Base-by-base conservation (phyloP, 2,329 filamentous ascomycete genomes). In the Sarocladium brachiariae region DNA sequence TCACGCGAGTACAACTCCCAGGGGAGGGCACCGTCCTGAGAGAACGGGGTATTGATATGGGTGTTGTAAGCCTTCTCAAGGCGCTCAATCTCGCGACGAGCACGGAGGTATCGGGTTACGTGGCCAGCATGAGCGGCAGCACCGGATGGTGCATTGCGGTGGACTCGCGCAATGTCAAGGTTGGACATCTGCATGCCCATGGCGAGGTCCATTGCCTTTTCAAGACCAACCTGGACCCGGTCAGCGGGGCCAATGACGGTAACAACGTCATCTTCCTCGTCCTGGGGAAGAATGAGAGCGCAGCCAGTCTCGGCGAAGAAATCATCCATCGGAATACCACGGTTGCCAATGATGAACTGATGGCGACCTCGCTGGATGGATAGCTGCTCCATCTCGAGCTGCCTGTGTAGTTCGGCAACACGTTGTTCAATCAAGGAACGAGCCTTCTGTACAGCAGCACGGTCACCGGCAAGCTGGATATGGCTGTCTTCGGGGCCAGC, bases 271-370 rank as follows among this genome's bases (percentile, higher is more conserved):
- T 89, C 87, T 52, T 93, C 87, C 50, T 88, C 83, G 21, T 85
- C 81, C 23, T 76, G 76, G 7, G 89, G 92, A 41, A 97, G 70
- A 52, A 97, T 80, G 53, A 97, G 85, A 38, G 87, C 81, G 68
- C 93, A 99, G 55, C 92, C 92, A 52, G 93, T 97, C 61, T 96
- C 83, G 41, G 84, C 78, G 56, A 96, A 83, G 73, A 99, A 96
- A 41, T 96, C 83, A 52, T 96, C 83, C 30, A 89, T 75, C 16
- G 88, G 83, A 54, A 87, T 79, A 54, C 88, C 90, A 54, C 84
- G 80, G 54, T 92, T 84, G 49, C 92, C 92, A 55, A 96, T 84
- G 62, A 99, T 93, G 73, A 96, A 97, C 65, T 95, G 91, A 65
- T 97, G 93, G 49, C 89, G 84, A 46, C 89, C 89, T 55, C 86